Percentiles rank a stretch among this genome's conserved stretches.
Evolutionary conservation across 1,284 basidiomycete species (phyloP).

Genomic region (Ceratorhiza oryzae-sativae): DNA sequence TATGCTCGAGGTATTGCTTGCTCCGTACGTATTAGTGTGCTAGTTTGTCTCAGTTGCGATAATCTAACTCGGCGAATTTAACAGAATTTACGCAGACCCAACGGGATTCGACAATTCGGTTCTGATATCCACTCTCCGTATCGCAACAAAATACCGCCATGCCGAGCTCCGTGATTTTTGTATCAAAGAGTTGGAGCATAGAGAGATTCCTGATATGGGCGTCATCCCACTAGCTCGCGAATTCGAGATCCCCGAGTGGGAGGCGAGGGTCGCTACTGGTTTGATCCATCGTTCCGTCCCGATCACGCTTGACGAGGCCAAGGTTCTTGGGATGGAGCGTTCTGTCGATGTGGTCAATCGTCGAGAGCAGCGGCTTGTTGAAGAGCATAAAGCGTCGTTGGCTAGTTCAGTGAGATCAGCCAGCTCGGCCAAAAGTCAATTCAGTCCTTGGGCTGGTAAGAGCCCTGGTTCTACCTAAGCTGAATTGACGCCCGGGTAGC

Average conservation of each 20-base stretch:
- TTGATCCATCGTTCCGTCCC: not conserved
- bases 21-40: not conserved
- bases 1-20: not conserved
- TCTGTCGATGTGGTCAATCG: not conserved
- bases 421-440: too few relatives aligned
- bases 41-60: too few relatives aligned
- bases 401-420: too few relatives aligned
- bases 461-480: too few relatives aligned
- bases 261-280: slow-evolving; percentile 2
- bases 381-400: too few relatives aligned
- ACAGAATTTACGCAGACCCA: slow-evolving; percentile 33
- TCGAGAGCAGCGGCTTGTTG: not conserved
- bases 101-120: slow-evolving; percentile 45
- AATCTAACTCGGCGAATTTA: too few relatives aligned
- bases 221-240: not conserved
- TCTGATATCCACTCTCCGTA: slow-evolving; percentile 18
- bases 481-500: too few relatives aligned
- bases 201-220: not conserved
- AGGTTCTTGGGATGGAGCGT: not conserved
- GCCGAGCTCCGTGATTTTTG: slow-evolving; percentile 56
- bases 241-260: slow-evolving; percentile 17
- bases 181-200: slow-evolving; percentile 52
- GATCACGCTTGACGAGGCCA: slow-evolving; percentile 22
- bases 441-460: too few relatives aligned
- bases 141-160: slow-evolving; percentile 52